These are phyloP conservation scores for Aphanocladium album DNA, from an alignment of 2,329 filamentous ascomycete genomes.

Conservation along the genomic window DNA sequence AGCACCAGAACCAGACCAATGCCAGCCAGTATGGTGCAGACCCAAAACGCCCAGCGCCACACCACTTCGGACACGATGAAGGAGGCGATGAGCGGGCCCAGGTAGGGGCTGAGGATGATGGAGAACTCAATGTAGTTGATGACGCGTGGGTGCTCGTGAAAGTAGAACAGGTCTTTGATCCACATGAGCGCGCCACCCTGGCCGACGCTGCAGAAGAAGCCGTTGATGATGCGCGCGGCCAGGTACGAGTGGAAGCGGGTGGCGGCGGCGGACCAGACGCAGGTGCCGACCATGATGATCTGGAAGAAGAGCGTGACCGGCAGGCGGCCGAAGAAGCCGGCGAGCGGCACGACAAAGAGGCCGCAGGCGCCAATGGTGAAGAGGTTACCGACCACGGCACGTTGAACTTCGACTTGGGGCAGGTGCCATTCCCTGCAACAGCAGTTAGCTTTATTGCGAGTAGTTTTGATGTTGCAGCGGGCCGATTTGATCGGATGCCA, in stretches of 20 bases:
- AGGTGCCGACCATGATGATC: constrained; percentile 31
- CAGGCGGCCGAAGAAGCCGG: constrained; percentile 39
- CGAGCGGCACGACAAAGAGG: constrained; percentile 34
- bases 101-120: constrained; percentile 38
- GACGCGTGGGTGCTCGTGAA: constrained; percentile 49
- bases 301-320: constrained; percentile 34
- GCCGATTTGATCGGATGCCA: not conserved
- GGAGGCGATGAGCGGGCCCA: constrained; percentile 39
- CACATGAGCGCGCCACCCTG: constrained; percentile 45
- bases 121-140: constrained; percentile 43
- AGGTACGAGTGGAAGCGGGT: constrained; percentile 41
- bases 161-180: constrained; percentile 56
- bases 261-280: constrained; percentile 33
- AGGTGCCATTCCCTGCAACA: constrained; percentile 35
- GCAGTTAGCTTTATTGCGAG: not conserved
- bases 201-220: constrained; percentile 42
- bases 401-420: constrained; percentile 43
- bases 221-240: constrained; percentile 26
- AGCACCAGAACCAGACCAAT: constrained; percentile 34
- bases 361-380: constrained; percentile 44
- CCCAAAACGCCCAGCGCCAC: constrained; percentile 45
- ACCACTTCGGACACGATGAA: constrained; percentile 43
- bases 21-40: constrained; percentile 37
- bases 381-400: constrained; percentile 41
- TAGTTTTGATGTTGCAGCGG: too few relatives aligned